A percentile compares a stretch with the other conserved stretches of the same genome.
Conservation (phyloP, 164 flowering plant genomes). For the Sedum album region DNA sequence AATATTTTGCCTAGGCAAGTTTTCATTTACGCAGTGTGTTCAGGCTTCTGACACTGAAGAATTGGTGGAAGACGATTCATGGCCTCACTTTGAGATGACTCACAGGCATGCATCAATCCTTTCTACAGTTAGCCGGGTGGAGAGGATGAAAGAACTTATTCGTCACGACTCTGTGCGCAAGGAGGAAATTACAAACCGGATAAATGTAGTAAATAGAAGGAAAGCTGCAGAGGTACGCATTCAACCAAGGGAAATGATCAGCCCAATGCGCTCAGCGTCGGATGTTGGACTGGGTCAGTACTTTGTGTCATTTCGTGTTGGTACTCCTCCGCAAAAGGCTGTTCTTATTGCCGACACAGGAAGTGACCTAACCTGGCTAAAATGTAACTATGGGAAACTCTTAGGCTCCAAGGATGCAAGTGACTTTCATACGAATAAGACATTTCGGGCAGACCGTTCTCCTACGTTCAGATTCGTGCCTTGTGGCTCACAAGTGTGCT, state of each 20-base stretch:
- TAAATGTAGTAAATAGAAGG: not conserved
- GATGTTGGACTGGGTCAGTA: conserved; percentile 45
- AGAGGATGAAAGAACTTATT: conserved; percentile 3
- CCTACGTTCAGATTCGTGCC: conserved; percentile 3
- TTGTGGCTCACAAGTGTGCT: conserved; percentile 3
- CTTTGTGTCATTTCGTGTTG: conserved; percentile 43
- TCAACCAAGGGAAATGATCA: conserved; percentile 6
- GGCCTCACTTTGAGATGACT: not conserved
- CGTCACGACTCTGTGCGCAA: not conserved
- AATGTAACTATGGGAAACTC: conserved; percentile 26
- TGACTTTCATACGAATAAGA: conserved; percentile 2
- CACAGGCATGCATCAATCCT: conserved; percentile 4
- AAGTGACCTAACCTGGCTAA: conserved; percentile 76
- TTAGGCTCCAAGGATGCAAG: not conserved
- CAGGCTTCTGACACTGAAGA: not conserved
- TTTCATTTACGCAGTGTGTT: not conserved
- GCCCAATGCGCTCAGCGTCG: conserved; percentile 38
- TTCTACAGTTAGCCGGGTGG: not conserved
- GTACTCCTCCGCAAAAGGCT: conserved; percentile 52
- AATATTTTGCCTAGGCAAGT: not conserved
- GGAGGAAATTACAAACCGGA: not conserved
- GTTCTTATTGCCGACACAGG: conserved; percentile 58
- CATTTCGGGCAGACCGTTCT: conserved; percentile 1
- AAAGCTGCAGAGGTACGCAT: not conserved
- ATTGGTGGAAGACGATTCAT: not conserved